Base-by-base conservation (phyloP, 139 green algal genomes). In the Axilococcus clingmanii region DNA sequence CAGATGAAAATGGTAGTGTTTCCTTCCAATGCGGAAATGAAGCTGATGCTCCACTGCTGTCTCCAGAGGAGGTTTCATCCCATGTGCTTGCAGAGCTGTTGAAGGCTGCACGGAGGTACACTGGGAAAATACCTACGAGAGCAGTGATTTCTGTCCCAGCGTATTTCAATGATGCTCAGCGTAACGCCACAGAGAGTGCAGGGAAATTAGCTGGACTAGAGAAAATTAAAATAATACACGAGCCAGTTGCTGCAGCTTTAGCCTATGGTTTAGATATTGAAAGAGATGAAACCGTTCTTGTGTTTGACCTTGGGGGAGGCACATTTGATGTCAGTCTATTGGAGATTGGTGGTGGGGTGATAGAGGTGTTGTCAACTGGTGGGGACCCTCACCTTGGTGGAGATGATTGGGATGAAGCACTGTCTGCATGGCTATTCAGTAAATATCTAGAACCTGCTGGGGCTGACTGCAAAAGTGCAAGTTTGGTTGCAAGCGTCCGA, bases 241-340 rank as follows among this genome's bases (percentile, higher is more conserved):
- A 95, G 69, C 87, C 86, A 0, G 75, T 94, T 20, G 84, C 86
- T 2, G 84, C 86, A 11, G 87, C 86, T 0, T 66, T 95, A 32
- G 84, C 82, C 2, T 95, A 95, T 58, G 87, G 86, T 9, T 46
- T 95, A 42, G 67, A 87, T 45, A 55, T 85, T 23, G 51, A 76
- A 48, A 25, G 80, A 52, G 83, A 95, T 38, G 62, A 89, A 55
- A 84, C 75, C 7, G 75, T 95, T 46, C 70, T 94, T 27, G 86
- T 94, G 46, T 85, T 94, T 52, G 87, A 95, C 62, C 65, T 95
- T 24, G 87, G 87, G 2, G 87, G 87, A 7, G 87, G 87, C 45
- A 95, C 87, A 5, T 90, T 82, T 62, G 87, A 95, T 42, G 74
- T 95, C 2, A 76, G 48, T 31, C 55, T 95, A n/a, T 65, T 95